These are phyloP conservation scores for Brassica hybrid DNA, from an alignment of 441 rosid genomes.

Conservation along the genomic window DNA sequence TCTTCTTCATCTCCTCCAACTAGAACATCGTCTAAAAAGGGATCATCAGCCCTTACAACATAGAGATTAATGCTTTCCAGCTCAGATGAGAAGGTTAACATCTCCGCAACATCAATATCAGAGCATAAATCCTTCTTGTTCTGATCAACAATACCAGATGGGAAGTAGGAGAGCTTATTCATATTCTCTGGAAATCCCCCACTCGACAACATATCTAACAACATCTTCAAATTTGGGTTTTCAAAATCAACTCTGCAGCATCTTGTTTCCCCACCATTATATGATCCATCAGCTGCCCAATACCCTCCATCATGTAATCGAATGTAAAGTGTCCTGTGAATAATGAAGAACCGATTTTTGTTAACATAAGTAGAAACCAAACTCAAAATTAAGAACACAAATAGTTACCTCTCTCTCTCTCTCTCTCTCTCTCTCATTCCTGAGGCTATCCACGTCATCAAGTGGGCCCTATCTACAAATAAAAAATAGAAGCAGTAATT, in stretches of 20 bases:
- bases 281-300: background rate
- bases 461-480: too few species aligned
- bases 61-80: background rate
- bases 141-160: background rate
- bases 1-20: background rate
- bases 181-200: background rate
- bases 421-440: too few species aligned
- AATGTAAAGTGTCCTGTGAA: background rate
- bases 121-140: background rate
- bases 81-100: background rate
- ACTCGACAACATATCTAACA: background rate
- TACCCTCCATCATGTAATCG: background rate
- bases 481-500: too few species aligned
- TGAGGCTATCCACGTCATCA: too few species aligned
- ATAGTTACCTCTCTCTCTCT: background rate
- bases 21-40: background rate
- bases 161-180: background rate
- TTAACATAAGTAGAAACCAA: background rate
- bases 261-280: background rate
- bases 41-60: background rate
- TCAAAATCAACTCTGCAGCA: background rate
- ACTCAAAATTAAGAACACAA: background rate
- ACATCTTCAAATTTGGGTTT: background rate
- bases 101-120: background rate
- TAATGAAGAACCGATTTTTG: background rate